Base-by-base conservation (phyloP, 2,329 filamentous ascomycete species). In the Xylaria polymorpha region DNA sequence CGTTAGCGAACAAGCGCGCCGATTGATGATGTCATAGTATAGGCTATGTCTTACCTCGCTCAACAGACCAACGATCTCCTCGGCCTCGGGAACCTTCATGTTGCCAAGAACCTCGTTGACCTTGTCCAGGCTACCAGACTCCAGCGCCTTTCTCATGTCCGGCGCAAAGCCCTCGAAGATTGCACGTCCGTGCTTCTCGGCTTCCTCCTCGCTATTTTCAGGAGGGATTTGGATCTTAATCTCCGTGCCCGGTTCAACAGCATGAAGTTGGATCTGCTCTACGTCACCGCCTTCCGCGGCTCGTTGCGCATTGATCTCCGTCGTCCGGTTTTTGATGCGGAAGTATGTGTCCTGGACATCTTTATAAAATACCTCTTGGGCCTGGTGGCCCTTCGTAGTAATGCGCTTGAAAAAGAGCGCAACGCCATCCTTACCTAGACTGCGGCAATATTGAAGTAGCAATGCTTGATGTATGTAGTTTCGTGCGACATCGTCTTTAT, bases 211-310 rank as follows among this genome's bases (percentile, higher is more conserved):
- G 74, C 90, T 92, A 29, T 88, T 85, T 46, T 85, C 85, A 0
- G 91, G 85, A 14, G 96, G 95, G 46, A 97, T 91, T 64, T 83
- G 88, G 80, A 98, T 98, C 78, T 93, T 92, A 79, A 99, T 98
- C 70, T 92, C 91, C 3, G 95, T 98, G 57, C 92, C 92, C 0
- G 95, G 95, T 80, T 98, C 94, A 12, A 99, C 94, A 15, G 96
- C 95, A 79, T 99, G 96, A 56, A 99, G 87, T 81, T 99, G 97
- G 74, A 99, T 99, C 81, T 98, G 95, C 83, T 99, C 96, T 10
- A 97, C 92, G 22, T 91, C 88, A 48, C 84, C 83, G 3, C 79
- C 83, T 63, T 87, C 85, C 71, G 83, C 83, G 18, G 84, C 85
- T 69, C 85, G 80, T 80, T 89, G 83, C 20, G 82, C 81, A 64